Conservation (phyloP, 768 basidiomycete species). For the Amanita rubescens region DNA sequence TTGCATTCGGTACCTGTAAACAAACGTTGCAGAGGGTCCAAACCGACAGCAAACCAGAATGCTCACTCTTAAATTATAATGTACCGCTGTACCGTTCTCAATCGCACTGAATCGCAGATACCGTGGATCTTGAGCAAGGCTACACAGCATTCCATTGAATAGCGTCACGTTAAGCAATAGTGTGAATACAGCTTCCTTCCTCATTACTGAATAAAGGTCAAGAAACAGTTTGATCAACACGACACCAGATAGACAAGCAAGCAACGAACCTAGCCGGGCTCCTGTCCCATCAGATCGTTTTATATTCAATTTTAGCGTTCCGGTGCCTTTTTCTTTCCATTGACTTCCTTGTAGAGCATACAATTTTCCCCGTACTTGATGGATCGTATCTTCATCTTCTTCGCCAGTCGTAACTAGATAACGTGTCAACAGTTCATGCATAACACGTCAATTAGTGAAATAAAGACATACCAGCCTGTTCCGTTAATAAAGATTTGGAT, state of each 20-base stretch:
- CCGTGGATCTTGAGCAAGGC: conserved; percentile 67
- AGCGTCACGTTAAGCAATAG: conserved; percentile 68
- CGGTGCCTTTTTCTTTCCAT: conserved; percentile 78
- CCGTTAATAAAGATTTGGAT: conserved; percentile 43
- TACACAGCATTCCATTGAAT: conserved; percentile 73
- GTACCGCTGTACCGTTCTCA: conserved; percentile 49
- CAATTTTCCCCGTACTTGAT: conserved; percentile 73
- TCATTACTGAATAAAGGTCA: conserved; percentile 53
- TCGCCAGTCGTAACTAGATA: conserved; percentile 64
- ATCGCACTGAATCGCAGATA: conserved; percentile 73
- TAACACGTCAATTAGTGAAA: not conserved
- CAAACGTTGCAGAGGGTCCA: conserved; percentile 5
- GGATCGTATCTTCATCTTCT: conserved; percentile 72
- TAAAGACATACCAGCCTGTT: conserved; percentile 54
- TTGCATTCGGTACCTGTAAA: conserved; percentile 54
- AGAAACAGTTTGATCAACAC: conserved; percentile 2
- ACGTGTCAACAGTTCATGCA: not conserved
- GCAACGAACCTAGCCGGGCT: conserved; percentile 55
- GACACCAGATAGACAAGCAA: not conserved
- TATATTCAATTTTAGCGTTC: conserved; percentile 65
- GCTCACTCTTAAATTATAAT: conserved; percentile 71
- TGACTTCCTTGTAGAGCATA: conserved; percentile 54
- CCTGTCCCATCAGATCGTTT: conserved; percentile 52
- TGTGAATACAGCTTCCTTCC: conserved; percentile 77
- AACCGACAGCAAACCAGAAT: conserved; percentile 10